A percentile compares a stretch with the other conserved stretches of the same genome.
Evolutionary conservation across 345 rosid genomes (phyloP).

Genomic region (Eucalyptus guilfoylei): DNA sequence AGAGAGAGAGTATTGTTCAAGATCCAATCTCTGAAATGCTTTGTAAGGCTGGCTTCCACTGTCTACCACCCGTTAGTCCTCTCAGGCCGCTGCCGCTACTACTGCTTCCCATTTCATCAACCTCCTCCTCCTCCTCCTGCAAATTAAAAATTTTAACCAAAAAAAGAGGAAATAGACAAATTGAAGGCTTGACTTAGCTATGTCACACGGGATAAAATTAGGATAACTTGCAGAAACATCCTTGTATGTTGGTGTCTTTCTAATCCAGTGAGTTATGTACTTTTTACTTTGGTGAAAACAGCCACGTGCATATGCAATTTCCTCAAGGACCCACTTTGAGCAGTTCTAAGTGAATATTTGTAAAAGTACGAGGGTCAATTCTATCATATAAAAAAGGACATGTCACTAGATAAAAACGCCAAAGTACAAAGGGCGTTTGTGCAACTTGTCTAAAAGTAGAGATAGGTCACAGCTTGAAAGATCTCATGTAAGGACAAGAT

Average conservation of each 20-base stretch:
- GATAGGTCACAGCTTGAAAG: neutral
- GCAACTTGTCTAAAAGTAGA: neutral
- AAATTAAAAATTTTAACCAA: neutral
- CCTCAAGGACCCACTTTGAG: neutral
- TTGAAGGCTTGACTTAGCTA: neutral
- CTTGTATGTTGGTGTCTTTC: neutral
- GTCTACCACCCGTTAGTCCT: conserved; percentile 13
- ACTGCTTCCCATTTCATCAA: neutral
- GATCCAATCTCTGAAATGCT: conserved; percentile 69
- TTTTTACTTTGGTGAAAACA: neutral
- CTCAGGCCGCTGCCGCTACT: neutral
- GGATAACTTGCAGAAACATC: neutral
- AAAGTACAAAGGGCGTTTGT: neutral
- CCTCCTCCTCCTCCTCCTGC: neutral
- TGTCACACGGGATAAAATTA: neutral
- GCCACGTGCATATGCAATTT: neutral
- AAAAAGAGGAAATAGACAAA: neutral
- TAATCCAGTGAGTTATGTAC: neutral
- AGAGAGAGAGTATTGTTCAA: neutral
- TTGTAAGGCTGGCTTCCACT: conserved; percentile 84
- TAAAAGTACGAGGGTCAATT: neutral
- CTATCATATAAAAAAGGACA: neutral
- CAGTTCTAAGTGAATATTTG: neutral
- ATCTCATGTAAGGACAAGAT: neutral
- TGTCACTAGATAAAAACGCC: neutral